Evolutionary conservation across 768 basidiomycete genomes (phyloP), one percentile per base, ranked within the genome.

Genomic region (Suillus occidentalis): DNA sequence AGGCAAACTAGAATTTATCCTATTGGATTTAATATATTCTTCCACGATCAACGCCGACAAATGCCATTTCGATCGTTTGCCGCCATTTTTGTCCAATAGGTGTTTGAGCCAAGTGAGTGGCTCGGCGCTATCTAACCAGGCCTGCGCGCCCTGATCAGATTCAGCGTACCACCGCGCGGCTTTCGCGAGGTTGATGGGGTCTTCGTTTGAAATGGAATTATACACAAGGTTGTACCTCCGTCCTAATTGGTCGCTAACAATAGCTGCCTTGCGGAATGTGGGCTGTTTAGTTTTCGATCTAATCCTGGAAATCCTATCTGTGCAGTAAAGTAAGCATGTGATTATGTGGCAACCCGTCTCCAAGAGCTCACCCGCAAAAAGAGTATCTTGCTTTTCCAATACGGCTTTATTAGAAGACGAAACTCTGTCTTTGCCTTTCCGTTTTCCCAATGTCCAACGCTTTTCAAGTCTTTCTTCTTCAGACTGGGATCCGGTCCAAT

Each of bases 31-130:
- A 25, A 83, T 64, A 69, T 86, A 91, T 72, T 91, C 87, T 73
- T 92, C 89, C 66, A 89, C 80, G 14, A 90, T 83, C 60, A 89
- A 77, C 4, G 91, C 90, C 10, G 90, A 86, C 57, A 92, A 71
- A 72, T 87, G 80, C 87, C 89, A 88, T 4, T 82, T 83, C 47
- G 83, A 80, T 49, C 84, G 81, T 58, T 71, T 78, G 53, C 69
- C 72, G 47, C 74, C 74, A 61, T 72, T 81, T 65, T 80, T 85
- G 56, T 88, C 84, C 57, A 86, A 77, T 67, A 83, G 71, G 64
- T 91, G 89, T 69, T 86, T 89, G 36, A 92, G 76, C 91, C 91
- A 93, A 8, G 87, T 86, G 55, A 89, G 79, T 8, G 91, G 89
- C 70, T 93, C 91, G 0, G 84, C 82, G 61, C 82, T 81, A 62